phyloP scores from a whole-genome alignment of 1,284 basidiomycete species.

The Pseudomicrostroma phylloplanum region DNA sequence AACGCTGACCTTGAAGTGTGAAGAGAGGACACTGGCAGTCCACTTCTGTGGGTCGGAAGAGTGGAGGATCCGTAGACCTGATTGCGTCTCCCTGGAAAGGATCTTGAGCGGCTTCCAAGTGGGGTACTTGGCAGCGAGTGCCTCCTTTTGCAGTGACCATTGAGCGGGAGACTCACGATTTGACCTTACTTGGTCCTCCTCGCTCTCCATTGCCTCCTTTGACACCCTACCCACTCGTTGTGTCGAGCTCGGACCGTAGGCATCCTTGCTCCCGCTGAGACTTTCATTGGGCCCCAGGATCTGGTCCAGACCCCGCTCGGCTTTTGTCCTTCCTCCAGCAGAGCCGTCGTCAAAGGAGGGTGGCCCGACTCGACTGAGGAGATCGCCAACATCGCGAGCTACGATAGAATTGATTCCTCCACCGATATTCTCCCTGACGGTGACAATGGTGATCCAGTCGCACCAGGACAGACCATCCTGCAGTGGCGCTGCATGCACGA shows the following conservation, averaged over 20 bases:
- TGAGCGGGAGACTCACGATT: conserved; percentile 3
- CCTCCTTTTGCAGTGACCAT: background rate
- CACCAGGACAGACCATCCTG: conserved; percentile 12
- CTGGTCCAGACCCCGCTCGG: conserved; percentile 22
- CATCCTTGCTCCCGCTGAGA: background rate
- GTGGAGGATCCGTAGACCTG: conserved; percentile 40
- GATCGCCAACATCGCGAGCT: conserved; percentile 10
- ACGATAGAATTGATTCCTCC: conserved; percentile 8
- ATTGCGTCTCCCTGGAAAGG: conserved; percentile 44
- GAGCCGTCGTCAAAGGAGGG: background rate
- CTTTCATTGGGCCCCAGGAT: conserved; percentile 23
- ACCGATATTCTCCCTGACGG: conserved; percentile 28
- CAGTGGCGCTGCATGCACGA: background rate
- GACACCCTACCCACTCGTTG: no score
- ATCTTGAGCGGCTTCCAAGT: conserved; percentile 41
- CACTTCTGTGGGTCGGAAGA: conserved; percentile 42
- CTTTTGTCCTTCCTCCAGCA: background rate
- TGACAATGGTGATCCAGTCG: conserved; percentile 45
- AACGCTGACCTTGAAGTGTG: conserved; percentile 35
- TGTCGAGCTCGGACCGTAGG: conserved; percentile 1
- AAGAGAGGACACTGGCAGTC: conserved; percentile 22
- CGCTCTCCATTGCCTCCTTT: no score
- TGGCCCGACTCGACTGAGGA: conserved; percentile 5
- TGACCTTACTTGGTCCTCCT: background rate
- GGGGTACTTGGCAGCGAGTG: background rate